These are phyloP conservation scores for Quillaja saponaria DNA, from an alignment of 306 rosid genomes.

Conservation along the genomic window DNA sequence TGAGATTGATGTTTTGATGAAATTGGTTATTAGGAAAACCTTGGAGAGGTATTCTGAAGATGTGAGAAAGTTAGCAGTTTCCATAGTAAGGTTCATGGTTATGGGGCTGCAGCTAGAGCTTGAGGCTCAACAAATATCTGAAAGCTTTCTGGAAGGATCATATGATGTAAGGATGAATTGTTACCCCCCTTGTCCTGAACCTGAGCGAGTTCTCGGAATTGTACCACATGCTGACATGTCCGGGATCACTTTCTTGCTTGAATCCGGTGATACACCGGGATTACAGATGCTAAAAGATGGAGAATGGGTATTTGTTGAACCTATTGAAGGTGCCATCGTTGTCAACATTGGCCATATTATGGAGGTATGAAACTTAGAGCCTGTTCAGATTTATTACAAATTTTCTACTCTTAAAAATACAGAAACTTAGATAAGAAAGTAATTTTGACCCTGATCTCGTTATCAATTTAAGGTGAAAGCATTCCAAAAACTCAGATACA, in stretches of 20 bases:
- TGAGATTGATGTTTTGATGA: constrained; percentile 7
- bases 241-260: constrained; percentile 49
- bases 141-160: constrained; percentile 41
- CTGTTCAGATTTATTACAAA: constrained; percentile 13
- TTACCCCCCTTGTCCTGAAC: constrained; percentile 54
- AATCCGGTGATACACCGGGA: constrained; percentile 41
- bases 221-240: constrained; percentile 49
- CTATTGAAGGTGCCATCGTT: constrained; percentile 45
- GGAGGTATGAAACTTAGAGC: constrained; percentile 37
- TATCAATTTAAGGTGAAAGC: constrained; percentile 2
- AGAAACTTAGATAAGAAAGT: too few relatives aligned
- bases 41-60: constrained; percentile 45
- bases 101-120: constrained; percentile 42
- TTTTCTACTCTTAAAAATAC: too few relatives aligned
- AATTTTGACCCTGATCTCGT: too few relatives aligned
- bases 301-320: constrained; percentile 47
- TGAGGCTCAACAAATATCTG: constrained; percentile 33
- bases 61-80: constrained; percentile 31
- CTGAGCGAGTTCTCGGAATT: constrained; percentile 49
- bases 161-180: constrained; percentile 46
- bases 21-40: constrained; percentile 39
- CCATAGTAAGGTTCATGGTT: constrained; percentile 43
- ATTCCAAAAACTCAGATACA: neutral
- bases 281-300: constrained; percentile 46
- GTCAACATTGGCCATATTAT: constrained; percentile 45